phyloP scores from a whole-genome alignment of 2,329 filamentous ascomycete genomes.

The Ascochyta pisi region DNA sequence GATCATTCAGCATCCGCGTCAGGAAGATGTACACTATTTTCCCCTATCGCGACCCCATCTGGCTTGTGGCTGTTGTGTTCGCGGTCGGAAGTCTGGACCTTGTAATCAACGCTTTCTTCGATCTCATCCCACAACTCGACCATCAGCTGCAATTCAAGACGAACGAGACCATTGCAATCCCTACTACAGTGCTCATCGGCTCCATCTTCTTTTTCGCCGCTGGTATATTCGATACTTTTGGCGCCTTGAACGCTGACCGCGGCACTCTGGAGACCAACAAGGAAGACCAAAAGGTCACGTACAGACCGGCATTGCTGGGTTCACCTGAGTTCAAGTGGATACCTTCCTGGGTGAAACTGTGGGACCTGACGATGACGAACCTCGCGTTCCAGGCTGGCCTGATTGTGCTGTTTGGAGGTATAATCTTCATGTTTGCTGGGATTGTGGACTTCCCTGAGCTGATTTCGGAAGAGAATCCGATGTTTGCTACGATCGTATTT shows the following conservation, averaged over 20 bases:
- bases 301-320: conserved; percentile 34
- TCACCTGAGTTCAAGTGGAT: conserved; percentile 36
- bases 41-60: conserved; percentile 38
- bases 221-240: conserved; percentile 36
- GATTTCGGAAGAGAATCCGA: conserved; percentile 21
- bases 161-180: conserved; percentile 28
- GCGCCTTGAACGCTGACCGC: conserved; percentile 32
- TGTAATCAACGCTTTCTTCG: conserved; percentile 38
- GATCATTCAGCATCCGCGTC: conserved; percentile 6
- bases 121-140: conserved; percentile 26
- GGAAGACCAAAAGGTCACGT: conserved; percentile 17
- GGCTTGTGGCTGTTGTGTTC: conserved; percentile 38
- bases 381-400: conserved; percentile 40
- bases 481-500: conserved; percentile 30
- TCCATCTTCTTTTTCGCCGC: conserved; percentile 38
- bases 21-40: conserved; percentile 34
- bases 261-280: conserved; percentile 16
- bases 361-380: conserved; percentile 26
- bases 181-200: conserved; percentile 34
- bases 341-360: conserved; percentile 24
- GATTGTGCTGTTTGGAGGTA: conserved; percentile 37
- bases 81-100: conserved; percentile 33
- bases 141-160: conserved; percentile 21
- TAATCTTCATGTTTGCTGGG: conserved; percentile 41
- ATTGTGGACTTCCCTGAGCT: conserved; percentile 39